These are phyloP conservation scores for Juglanconis sp. DNA, from an alignment of 2,329 filamentous ascomycete species.

Conservation along the genomic window DNA sequence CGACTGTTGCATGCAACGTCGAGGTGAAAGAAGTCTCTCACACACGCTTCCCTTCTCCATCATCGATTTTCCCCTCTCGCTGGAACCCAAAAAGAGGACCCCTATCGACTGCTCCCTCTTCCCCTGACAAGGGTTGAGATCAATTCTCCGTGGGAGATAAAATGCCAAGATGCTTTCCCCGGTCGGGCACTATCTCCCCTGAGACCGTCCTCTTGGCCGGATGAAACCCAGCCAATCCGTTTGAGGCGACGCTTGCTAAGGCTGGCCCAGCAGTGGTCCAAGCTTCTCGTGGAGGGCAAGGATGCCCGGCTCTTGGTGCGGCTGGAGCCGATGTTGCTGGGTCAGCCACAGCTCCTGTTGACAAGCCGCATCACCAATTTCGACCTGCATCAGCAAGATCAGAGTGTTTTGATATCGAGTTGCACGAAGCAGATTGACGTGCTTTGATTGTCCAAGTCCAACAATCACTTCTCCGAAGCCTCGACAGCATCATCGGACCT, in stretches of 20 bases:
- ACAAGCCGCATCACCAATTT: background rate
- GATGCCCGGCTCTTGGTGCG: background rate
- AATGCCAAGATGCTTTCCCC: background rate
- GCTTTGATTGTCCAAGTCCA: background rate
- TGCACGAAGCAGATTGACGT: background rate
- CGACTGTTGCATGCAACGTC: background rate
- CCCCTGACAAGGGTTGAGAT: slow-evolving; percentile 16
- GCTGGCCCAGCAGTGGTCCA: too few species aligned
- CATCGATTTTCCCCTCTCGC: background rate
- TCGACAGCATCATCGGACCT: background rate
- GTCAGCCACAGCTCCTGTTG: background rate
- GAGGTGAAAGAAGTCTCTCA: background rate
- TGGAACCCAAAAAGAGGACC: slow-evolving; percentile 11
- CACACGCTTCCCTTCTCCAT: background rate
- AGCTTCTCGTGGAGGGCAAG: background rate
- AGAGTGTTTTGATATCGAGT: background rate
- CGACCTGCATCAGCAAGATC: background rate
- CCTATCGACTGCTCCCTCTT: slow-evolving; percentile 14
- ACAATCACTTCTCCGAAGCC: background rate
- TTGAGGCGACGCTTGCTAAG: too few species aligned
- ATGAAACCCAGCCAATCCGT: too few species aligned
- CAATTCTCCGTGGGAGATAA: background rate
- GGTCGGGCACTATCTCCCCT: too few species aligned
- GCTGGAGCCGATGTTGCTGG: background rate
- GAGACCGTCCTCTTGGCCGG: too few species aligned